phyloP scores from a whole-genome alignment of 352 stramenopile genomes.

The Globisporangium apiculatum region DNA sequence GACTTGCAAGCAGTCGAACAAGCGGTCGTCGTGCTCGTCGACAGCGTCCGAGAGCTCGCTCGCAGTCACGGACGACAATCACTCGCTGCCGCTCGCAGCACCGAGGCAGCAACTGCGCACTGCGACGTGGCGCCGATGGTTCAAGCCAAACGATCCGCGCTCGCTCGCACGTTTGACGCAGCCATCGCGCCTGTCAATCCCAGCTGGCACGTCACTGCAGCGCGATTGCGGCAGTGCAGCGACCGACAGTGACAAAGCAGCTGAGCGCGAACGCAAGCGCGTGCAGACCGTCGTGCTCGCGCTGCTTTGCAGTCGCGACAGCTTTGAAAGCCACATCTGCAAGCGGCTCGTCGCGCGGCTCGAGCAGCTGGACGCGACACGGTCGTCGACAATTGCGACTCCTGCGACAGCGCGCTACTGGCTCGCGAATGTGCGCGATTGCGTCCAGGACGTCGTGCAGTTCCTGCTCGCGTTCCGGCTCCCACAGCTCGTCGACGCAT shows the following conservation, averaged over 20 bases:
- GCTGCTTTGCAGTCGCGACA: neutral
- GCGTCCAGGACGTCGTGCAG: slow-evolving; percentile 23
- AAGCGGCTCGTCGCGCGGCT: slow-evolving; percentile 2
- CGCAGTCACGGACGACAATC: too few species aligned
- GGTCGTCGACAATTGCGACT: too few species aligned
- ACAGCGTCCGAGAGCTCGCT: slow-evolving; percentile 1
- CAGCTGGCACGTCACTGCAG: too few species aligned
- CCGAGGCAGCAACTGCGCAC: too few species aligned
- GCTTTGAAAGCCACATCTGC: slow-evolving; percentile 1
- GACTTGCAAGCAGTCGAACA: too few species aligned
- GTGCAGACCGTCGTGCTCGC: neutral
- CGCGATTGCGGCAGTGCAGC: too few species aligned
- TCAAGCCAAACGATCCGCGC: too few species aligned
- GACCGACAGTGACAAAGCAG: too few species aligned
- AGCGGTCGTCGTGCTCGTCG: neutral
- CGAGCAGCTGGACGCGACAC: slow-evolving; percentile 1
- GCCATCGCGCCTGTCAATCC: too few species aligned
- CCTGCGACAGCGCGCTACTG: slow-evolving; percentile 14
- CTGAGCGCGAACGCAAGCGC: neutral
- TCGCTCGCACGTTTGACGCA: too few species aligned
- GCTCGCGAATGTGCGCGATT: slow-evolving; percentile 25
- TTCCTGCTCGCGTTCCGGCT: slow-evolving; percentile 29
- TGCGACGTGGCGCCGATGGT: too few species aligned
- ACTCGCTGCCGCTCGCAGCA: too few species aligned
- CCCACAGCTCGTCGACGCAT: slow-evolving; percentile 7